Base-by-base conservation (phyloP, 495 filamentous ascomycete genomes). In the Neurospora discreta region DNA sequence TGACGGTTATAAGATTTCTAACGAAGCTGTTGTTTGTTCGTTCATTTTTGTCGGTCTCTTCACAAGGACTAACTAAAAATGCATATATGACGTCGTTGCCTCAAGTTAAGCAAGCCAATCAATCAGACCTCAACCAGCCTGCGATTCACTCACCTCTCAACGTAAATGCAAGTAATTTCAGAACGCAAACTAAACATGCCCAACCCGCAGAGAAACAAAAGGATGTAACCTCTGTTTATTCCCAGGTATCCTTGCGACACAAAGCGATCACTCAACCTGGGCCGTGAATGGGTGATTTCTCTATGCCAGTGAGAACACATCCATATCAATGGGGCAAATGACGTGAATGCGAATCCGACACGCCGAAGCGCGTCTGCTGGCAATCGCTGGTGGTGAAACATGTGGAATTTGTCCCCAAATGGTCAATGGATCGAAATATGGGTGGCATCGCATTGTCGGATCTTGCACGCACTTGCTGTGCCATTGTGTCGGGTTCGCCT, bases 151-250 rank as follows among this genome's bases (percentile, higher is more conserved):
- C 46, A 58, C 46, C 52, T 60, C n/a, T 60, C 0, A 23, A 26
- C 52, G 30, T 30, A 3, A 26, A 6, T 16, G 4, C 20, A 58
- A 2, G 4, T 11, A n/a, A 44, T 1, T 20, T 11, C n/a, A 52
- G 0, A 33, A 60, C 23, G 11, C 26, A 26, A 15, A 15, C 3
- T 26, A 3, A 1, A 36, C 33, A 18, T 8, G 23, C 40, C n/a
- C 6, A 68, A 41, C 23, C 10, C 30, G 7, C 18, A 3, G n/a
- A 43, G 8, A n/a, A 20, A 30, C 33, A 36, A 40, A 71, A 3
- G 33, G 68, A 71, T 80, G 78, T 80, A 77, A 80, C 79, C 79
- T 80, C 79, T 79, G 77, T 77, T 80, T 75, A 80, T 80, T 79
- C 79, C 79, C 78, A 77, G 71, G 73, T 76, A 67, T 80, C 78